Base-by-base conservation (phyloP, 352 stramenopile species). In the Saprolegnia parasitica region DNA sequence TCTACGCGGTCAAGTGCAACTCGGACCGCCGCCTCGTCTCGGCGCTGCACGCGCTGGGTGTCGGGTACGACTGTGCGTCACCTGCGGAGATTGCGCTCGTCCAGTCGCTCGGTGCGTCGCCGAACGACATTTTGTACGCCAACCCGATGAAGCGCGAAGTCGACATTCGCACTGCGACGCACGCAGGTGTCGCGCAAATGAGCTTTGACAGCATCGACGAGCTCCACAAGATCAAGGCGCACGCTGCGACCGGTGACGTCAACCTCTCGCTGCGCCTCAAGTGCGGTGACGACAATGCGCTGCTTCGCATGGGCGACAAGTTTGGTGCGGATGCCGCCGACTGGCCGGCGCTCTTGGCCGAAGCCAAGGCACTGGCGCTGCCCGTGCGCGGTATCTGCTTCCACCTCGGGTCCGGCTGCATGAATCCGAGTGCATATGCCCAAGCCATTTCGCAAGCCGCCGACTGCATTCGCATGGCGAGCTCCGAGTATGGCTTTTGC, bases 1-100 rank as follows among this genome's bases (percentile, higher is more conserved):
- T 94, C 73, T 97, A 96, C 77, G 93, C 91, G 35, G 83, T 97
- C 71, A 97, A 98, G 71, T 97, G 90, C 77, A 93, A 96, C 74
- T 82, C 84, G 11, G 85, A 96, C 76, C 65, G 49, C 35, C 77
- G 75, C 35, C 75, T 91, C 66, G 79, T 88, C 56, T 66, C 76
- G 42, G 68, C 79, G 61, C 65, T 86, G 39, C 71, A 78, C 67
- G 64, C 80, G 67, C 67, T 81, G 71, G 80, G 83, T 47, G 81
- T 78, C 39, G 74, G 78, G 26, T 95, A 97, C 55, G 91, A 97
- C 77, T 97, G 91, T 71, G 91, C 91, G 42, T 96, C 85, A 26
- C 77, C 80, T 49, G 74, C 75, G 4, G 90, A 97, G 70, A 89
- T 96, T 64, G 73, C 72, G 46, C 60, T 95, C 10, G 88, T 92